Evolutionary conservation across 257 asterid genomes (phyloP).

Genomic region (Rehmannia glutinosa): DNA sequence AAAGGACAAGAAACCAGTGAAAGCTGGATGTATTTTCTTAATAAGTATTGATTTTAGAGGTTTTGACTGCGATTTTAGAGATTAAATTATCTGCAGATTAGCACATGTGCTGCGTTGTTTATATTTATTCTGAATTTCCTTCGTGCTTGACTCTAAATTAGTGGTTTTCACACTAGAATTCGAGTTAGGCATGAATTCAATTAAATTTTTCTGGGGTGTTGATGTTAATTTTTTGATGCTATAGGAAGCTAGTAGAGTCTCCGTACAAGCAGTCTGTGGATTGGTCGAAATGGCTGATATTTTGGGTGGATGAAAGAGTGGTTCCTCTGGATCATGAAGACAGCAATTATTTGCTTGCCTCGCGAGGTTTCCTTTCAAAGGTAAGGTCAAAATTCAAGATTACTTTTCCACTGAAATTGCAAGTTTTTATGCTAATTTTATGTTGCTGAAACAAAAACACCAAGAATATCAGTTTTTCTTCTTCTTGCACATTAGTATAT

Average conservation of each 20-base stretch:
- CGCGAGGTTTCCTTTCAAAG: slow-evolving; percentile 66
- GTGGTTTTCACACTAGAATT: not conserved
- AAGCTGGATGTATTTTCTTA: not conserved
- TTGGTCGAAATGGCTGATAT: slow-evolving; percentile 83
- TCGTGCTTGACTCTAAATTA: not conserved
- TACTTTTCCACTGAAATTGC: not conserved
- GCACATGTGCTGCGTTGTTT: not conserved
- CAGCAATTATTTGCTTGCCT: slow-evolving; percentile 78
- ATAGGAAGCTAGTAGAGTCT: slow-evolving; percentile 59
- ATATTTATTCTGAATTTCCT: not conserved
- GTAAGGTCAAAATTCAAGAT: slow-evolving; percentile 30
- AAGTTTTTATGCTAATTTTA: not conserved
- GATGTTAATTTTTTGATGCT: not conserved
- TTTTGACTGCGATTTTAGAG: no score
- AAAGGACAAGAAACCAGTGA: not conserved
- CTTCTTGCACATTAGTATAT: no score
- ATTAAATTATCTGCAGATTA: not conserved
- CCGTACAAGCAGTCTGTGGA: slow-evolving; percentile 62
- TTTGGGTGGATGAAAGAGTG: slow-evolving; percentile 91
- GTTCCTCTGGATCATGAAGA: slow-evolving; percentile 65
- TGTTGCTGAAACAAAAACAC: no score
- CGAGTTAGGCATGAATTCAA: not conserved
- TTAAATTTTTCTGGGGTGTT: not conserved
- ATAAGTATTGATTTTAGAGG: not conserved
- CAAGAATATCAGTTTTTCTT: no score